Evolutionary conservation across 148 eudicot genomes (phyloP), one percentile per base, ranked within the genome.

Genomic region (Rhododendron kiyosumense): DNA sequence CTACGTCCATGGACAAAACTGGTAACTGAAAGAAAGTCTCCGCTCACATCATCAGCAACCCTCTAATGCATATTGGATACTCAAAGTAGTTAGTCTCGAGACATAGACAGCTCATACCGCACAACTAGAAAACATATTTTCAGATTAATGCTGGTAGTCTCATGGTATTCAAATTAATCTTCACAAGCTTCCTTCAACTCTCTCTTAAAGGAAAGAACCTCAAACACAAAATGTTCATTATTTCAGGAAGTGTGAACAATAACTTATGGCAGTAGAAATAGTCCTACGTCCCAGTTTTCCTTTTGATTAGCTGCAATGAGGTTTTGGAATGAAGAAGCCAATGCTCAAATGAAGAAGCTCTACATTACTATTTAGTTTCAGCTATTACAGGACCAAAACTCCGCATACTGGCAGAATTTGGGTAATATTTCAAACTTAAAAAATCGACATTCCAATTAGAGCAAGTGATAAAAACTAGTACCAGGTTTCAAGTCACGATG

Each of bases 401-500:
- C 13, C 2, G 65, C 30, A 69, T 30, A 69, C 54, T 46, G 61
- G 15, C 41, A 83, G 26, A 20, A 43, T 43, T 67, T 26, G 32
- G 71, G 34, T 20, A 43, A 24, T 22, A 32, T 38, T 48, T 48
- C 69, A 30, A 46, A 82, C 26, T 30, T 5, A 82, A 81, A 59
- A 79, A 38, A 63, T 26, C 7, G 43, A 46, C 65, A 41, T 17
- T 59, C 57, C 7, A 34, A 59, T 11, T 54, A 74, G 24, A 34
- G 86, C 17, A 81, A 78, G 24, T 26, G 63, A 74, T 41, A 18
- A 59, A 5, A 83, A 46, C 13, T 43, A 43, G 28, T 90, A 94
- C 96, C 93, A 69, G 96, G 96, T 84, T 94, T 94, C 46, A 94
- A 83, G 90, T 94, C 94, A 75, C 96, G 94, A 41, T 94, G 96